phyloP scores from a whole-genome alignment of 176 grass and related monocot species.

The Zoysia japonica region DNA sequence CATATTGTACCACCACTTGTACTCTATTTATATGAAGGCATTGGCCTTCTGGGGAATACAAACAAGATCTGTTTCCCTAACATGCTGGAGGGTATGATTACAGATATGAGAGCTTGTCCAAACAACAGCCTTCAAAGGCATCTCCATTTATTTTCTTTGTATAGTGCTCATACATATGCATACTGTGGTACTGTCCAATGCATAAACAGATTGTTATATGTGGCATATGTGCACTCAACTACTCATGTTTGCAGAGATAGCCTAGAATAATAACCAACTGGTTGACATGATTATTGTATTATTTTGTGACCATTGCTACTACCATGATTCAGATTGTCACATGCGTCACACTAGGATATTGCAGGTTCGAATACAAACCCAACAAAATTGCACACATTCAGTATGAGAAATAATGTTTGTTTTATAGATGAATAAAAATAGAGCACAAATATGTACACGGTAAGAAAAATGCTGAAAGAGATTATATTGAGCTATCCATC shows the following conservation, averaged over 20 bases:
- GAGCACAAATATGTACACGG: neutral
- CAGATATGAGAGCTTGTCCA: constrained; percentile 1
- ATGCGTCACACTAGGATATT: neutral
- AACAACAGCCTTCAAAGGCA: neutral
- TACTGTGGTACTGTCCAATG: neutral
- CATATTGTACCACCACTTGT: too few relatives aligned
- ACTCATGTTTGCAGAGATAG: neutral
- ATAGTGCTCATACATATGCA: neutral
- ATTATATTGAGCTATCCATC: constrained; percentile 4
- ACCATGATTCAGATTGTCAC: constrained; percentile 11
- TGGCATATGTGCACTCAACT: neutral
- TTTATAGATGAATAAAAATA: constrained; percentile 21
- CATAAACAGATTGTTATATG: constrained; percentile 6
- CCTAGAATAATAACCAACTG: neutral
- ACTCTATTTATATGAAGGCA: too few relatives aligned
- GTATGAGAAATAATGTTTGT: neutral
- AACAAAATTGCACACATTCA: neutral
- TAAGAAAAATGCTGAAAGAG: constrained; percentile 3
- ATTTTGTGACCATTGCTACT: neutral
- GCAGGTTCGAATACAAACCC: constrained; percentile 4
- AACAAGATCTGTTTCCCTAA: too few relatives aligned
- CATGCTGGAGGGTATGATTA: constrained; percentile 32
- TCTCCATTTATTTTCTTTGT: constrained; percentile 5
- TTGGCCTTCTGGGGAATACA: too few relatives aligned
- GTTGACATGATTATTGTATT: neutral